Conservation (phyloP, 1,284 basidiomycete species). For the Moesziomyces globuligerus region DNA sequence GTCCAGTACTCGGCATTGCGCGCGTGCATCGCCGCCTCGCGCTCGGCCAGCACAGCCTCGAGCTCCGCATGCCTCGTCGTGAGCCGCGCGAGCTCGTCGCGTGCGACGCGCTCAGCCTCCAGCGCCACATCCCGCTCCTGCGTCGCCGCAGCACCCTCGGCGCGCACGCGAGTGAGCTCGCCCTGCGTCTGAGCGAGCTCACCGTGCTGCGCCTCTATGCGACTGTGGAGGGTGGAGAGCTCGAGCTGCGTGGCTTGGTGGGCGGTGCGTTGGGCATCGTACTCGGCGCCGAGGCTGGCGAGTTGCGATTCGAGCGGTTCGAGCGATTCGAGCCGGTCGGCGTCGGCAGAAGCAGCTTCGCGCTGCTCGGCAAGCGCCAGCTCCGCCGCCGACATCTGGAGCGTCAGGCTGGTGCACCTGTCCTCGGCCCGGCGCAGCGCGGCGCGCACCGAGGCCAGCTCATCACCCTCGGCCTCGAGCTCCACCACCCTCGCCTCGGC, state of each 20-base stretch:
- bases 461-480: background rate
- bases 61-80: conserved; percentile 9
- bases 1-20: conserved; percentile 52
- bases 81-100: background rate
- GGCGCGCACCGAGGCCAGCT: conserved; percentile 3
- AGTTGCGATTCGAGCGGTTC: conserved; percentile 17
- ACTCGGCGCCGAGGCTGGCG: background rate
- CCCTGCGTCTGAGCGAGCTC: too few relatives aligned
- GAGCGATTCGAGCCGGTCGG: conserved; percentile 17
- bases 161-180: too few relatives aligned
- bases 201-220: too few relatives aligned
- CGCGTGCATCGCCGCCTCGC: conserved; percentile 14
- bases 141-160: too few relatives aligned
- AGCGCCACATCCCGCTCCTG: background rate
- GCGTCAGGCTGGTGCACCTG: background rate
- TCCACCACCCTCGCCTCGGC: background rate
- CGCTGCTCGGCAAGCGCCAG: conserved; percentile 27
- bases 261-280: background rate
- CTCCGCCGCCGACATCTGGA: conserved; percentile 4
- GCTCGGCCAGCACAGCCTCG: conserved; percentile 10
- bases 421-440: conserved; percentile 11
- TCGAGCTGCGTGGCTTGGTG: background rate
- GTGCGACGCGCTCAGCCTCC: background rate
- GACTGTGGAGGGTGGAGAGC: too few relatives aligned
- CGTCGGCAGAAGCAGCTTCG: conserved; percentile 9